These are phyloP conservation scores for Trametes elegans DNA, from an alignment of 768 basidiomycete genomes.

Conservation along the genomic window DNA sequence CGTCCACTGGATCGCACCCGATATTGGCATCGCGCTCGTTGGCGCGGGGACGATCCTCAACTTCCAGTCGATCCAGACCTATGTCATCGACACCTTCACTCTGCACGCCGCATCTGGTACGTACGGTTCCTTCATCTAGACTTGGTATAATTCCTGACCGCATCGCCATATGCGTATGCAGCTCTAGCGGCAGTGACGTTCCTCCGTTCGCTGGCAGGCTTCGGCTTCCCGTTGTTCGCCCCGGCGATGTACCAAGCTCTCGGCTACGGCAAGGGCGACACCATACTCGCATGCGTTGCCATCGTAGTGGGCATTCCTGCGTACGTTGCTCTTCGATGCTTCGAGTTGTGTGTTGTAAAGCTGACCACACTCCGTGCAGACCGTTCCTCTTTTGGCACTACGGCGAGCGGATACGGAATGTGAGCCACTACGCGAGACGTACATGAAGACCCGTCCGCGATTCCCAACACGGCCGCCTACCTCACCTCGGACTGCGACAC, in stretches of 20 bases:
- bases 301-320: constrained; percentile 63
- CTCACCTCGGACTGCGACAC: not conserved
- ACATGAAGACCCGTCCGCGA: not conserved
- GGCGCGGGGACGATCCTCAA: constrained; percentile 57
- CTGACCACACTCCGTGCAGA: constrained; percentile 24
- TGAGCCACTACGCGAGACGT: constrained; percentile 18
- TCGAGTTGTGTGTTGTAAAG: too few relatives aligned
- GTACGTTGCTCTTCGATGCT: constrained; percentile 30
- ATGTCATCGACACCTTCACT: constrained; percentile 65
- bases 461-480: not conserved
- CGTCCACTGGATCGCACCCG: constrained; percentile 69
- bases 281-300: constrained; percentile 57
- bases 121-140: constrained; percentile 14
- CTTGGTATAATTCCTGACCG: not conserved
- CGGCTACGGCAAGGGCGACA: constrained; percentile 69
- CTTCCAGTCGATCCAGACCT: constrained; percentile 64
- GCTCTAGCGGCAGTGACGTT: constrained; percentile 65
- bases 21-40: constrained; percentile 58
- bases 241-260: constrained; percentile 62
- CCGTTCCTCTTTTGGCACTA: constrained; percentile 44
- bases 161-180: constrained; percentile 25
- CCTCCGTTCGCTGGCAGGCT: constrained; percentile 65
- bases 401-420: constrained; percentile 45
- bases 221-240: constrained; percentile 77
- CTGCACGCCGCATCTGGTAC: constrained; percentile 64